phyloP scores from a whole-genome alignment of 1,284 basidiomycete genomes.

The Cutaneotrichosporon mucoides region DNA sequence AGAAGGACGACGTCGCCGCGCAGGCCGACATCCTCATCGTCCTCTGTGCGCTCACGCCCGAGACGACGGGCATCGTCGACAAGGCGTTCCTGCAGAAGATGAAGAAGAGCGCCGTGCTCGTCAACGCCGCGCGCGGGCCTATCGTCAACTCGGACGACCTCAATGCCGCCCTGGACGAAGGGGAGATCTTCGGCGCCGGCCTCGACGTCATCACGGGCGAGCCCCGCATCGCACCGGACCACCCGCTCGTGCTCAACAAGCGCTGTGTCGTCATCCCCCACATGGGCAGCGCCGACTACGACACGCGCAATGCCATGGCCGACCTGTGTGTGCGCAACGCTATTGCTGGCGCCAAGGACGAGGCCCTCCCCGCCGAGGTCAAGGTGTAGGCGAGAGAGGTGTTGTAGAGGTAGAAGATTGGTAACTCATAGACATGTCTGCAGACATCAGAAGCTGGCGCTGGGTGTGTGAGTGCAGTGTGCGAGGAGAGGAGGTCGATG shows the following conservation, averaged over 20 bases:
- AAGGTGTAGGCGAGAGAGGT: constrained; percentile 20
- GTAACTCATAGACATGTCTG: background rate
- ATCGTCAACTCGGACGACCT: constrained; percentile 86
- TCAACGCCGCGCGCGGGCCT: constrained; percentile 69
- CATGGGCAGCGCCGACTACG: constrained; percentile 80
- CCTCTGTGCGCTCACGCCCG: constrained; percentile 70
- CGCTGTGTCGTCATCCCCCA: constrained; percentile 69
- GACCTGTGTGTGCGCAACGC: constrained; percentile 53
- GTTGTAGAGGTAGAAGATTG: background rate
- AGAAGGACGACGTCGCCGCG: constrained; percentile 63
- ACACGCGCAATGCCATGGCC: constrained; percentile 80
- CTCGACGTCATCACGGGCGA: constrained; percentile 93
- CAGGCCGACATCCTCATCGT: constrained; percentile 78
- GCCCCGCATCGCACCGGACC: constrained; percentile 67
- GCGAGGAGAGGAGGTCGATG: no score
- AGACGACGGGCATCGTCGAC: constrained; percentile 69
- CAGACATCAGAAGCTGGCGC: background rate
- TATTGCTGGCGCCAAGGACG: constrained; percentile 32
- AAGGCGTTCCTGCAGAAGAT: constrained; percentile 70
- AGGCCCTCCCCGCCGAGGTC: constrained; percentile 37
- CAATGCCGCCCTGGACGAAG: constrained; percentile 67
- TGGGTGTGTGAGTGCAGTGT: background rate
- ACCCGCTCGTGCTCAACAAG: constrained; percentile 65
- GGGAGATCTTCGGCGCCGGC: constrained; percentile 84
- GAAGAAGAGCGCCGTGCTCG: constrained; percentile 74